Evolutionary conservation across 2,329 filamentous ascomycete genomes (phyloP), one percentile per base, ranked within the genome.

Genomic region (Curvularia verruculosa): DNA sequence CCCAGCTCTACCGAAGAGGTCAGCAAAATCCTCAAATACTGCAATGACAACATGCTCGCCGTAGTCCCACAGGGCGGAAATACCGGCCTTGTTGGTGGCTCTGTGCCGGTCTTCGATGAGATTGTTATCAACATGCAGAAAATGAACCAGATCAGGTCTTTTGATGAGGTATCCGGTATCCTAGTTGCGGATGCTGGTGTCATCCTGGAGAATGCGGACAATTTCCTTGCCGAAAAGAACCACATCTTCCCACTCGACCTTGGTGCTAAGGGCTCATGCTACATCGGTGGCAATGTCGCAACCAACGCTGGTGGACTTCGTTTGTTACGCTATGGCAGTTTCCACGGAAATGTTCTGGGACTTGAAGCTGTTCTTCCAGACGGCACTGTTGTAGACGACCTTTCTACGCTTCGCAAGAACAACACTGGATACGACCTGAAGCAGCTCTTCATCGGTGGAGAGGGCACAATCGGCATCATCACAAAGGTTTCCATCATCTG

Each of bases 371-470:
- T 99, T 8, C 82, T 99, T 39, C 91, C 95, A 0, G 91, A 99
- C 73, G 95, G 95, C 52, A 97, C 92, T 6, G 85, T 99, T 66
- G 84, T 99, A 44, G 88, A 98, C 68, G 92, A 97, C 68, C 86
- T 99, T 29, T 89, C 87, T 66, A 93, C 86, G 58, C 82, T 99
- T 56, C 87, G 95, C 65, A 99, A 99, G 83, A 98, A 99, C 83
- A 99, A 99, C 81, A 99, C 95, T 1, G 95, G 95, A 26, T 99
- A 98, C 78, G 96, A 99, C 75, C 79, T 97, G 55, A 97, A 97
- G 82, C 94, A 97, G 78, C 85, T 97, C 34, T 97, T 99, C 76
- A 96, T 99, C 69, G 95, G 95, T 44, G 91, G 88, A 29, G 95
- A 99, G 78, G 95, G 95, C 23, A 98, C 95, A 5, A 89, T 98